Base-by-base conservation (phyloP, 139 green algal genomes). In the Edaphochlamys debaryana region DNA sequence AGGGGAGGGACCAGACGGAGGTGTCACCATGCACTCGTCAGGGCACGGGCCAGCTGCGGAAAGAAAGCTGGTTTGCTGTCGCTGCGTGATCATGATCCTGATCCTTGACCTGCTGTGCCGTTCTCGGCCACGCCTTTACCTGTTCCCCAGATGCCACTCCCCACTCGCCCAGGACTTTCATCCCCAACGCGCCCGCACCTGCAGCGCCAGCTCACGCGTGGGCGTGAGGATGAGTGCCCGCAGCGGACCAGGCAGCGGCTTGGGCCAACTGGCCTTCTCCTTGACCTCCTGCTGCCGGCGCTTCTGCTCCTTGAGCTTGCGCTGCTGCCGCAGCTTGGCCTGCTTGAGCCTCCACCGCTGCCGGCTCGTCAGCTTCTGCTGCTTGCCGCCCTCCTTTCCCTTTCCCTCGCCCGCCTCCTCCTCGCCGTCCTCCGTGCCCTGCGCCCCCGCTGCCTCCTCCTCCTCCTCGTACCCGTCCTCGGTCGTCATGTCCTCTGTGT, bases 191-290 rank as follows among this genome's bases (percentile, higher is more conserved):
- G 6, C 9, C n/a, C 75, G 81, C 74, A 97, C 94, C 93, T 99
- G 97, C 71, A 99, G 66, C 4, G 97, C 97, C 63, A 99, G 91
- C 91, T 99, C 97, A 7, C 97, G 90, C 5, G 97, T 99, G 29
- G 97, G 97, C 1, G 92, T 86, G 32, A 99, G 72, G 70, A 99
- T 93, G 4, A 99, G 94, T 17, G 96, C 97, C 1, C 94, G 90
- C 85, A 99, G 91, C 42, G 76, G 76, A 27, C 76, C 76, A n/a
- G 42, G 63, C 62, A 40, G 7, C 34, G 76, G 76, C 76, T 73
- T 82, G 11, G 63, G 76, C 63, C 79, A 58, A 25, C n/a, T 4
- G 63, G 1, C 5, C 41, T 30, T 58, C 30, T 42, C 30, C 71
- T 41, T 6, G 48, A 1, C 30, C 41, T 56, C 1, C 67, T 36